Evolutionary conservation across 139 green algal genomes (phyloP).

Genomic region (Chlorella sp.): DNA sequence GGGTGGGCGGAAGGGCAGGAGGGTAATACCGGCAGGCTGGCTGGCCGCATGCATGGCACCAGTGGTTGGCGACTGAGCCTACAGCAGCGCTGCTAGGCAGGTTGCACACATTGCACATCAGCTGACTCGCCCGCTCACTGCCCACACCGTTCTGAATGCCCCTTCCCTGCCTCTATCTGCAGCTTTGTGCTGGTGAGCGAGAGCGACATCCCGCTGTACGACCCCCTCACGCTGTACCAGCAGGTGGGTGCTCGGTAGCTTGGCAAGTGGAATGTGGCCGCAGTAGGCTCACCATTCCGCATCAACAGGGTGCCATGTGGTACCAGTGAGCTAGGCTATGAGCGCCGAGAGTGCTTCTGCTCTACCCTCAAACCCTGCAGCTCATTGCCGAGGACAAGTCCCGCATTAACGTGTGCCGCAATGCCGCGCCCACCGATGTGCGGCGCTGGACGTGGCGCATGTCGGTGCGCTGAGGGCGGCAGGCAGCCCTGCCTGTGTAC

Average conservation of each 20-base stretch:
- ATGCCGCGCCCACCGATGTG: background rate
- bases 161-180: background rate
- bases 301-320: no score
- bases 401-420: conserved; percentile 10
- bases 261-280: no score
- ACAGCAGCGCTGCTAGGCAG: no score
- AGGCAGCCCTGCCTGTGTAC: no score
- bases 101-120: no score
- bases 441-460: conserved; percentile 35
- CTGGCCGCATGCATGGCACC: no score
- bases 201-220: conserved; percentile 42
- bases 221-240: conserved; percentile 28
- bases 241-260: background rate
- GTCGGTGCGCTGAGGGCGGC: background rate
- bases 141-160: background rate
- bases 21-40: no score
- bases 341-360: no score
- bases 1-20: background rate
- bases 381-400: conserved; percentile 26
- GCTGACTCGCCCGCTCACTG: background rate
- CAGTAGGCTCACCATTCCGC: no score
- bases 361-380: conserved; percentile 2
- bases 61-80: no score
- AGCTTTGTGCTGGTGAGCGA: conserved; percentile 46
- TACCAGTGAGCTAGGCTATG: no score